Percentiles rank a stretch among this genome's conserved stretches.
phyloP scores from a whole-genome alignment of 129 eudicot genomes.

The Pulicaria dysenterica region DNA sequence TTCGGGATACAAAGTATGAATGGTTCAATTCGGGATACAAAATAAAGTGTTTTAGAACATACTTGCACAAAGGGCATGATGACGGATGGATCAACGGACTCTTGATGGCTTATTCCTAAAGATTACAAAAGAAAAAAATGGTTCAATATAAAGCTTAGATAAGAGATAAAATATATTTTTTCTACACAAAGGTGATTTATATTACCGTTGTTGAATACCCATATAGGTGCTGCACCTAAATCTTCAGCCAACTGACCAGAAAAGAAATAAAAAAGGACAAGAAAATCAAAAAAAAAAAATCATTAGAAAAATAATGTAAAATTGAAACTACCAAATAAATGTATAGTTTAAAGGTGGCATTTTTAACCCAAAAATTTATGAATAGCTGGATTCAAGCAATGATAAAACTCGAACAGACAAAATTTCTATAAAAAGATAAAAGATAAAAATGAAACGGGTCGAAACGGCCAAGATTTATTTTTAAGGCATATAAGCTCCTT shows the following conservation, averaged over 20 bases:
- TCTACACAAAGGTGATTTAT: slow-evolving; percentile 8
- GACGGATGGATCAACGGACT: slow-evolving; percentile 69
- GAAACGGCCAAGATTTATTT: too few relatives aligned
- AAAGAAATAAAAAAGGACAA: too few relatives aligned
- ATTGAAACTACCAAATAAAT: neutral
- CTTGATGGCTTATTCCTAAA: slow-evolving; percentile 73
- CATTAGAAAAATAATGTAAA: neutral
- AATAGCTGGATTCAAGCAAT: too few relatives aligned
- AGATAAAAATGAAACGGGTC: too few relatives aligned
- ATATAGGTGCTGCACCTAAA: slow-evolving; percentile 83
- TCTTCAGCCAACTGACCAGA: slow-evolving; percentile 82
- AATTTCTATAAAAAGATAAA: too few relatives aligned
- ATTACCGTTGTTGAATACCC: slow-evolving; percentile 97
- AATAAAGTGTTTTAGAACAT: slow-evolving; percentile 21
- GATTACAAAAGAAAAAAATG: slow-evolving; percentile 17
- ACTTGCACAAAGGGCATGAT: slow-evolving; percentile 82
- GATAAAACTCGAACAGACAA: too few relatives aligned
- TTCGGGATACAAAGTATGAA: neutral
- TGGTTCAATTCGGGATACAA: neutral
- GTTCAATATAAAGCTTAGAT: neutral
- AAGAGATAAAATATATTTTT: neutral
- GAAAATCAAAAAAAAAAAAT: too few relatives aligned
- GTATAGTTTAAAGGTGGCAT: neutral
- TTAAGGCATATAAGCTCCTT: too few relatives aligned
- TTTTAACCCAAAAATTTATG: too few relatives aligned